A percentile compares a stretch with the other conserved stretches of the same genome.
phyloP scores from a whole-genome alignment of 805 yeast species.

The Metschnikowia continentalis region DNA sequence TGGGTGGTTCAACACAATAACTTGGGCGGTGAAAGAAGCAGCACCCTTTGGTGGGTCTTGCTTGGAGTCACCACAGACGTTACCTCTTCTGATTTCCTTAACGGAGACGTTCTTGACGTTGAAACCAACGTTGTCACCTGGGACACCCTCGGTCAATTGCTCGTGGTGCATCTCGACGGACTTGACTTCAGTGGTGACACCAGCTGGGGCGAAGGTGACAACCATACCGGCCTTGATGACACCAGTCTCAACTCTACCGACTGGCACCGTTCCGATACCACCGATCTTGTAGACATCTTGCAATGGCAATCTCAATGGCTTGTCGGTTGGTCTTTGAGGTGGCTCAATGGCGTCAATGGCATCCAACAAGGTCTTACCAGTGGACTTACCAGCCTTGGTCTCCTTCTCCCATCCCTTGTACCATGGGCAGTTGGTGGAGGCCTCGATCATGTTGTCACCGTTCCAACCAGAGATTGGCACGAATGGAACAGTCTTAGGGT shows the following conservation, averaged over 20 bases:
- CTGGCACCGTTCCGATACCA: slow-evolving; percentile 90
- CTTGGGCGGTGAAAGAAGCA: slow-evolving; percentile 79
- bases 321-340: slow-evolving; percentile 76
- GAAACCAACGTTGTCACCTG: slow-evolving; percentile 91
- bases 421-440: slow-evolving; percentile 81
- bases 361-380: slow-evolving; percentile 81
- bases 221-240: slow-evolving; percentile 88
- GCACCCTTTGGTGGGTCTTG: slow-evolving; percentile 81
- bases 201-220: slow-evolving; percentile 86
- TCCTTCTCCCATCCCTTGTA: slow-evolving; percentile 82
- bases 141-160: slow-evolving; percentile 70
- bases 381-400: slow-evolving; percentile 62
- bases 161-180: slow-evolving; percentile 88
- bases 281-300: slow-evolving; percentile 93
- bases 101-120: slow-evolving; percentile 88
- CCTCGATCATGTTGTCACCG: slow-evolving; percentile 91
- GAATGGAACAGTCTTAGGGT: slow-evolving; percentile 77
- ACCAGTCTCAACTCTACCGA: slow-evolving; percentile 94
- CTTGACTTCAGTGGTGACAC: slow-evolving; percentile 86
- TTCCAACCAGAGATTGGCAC: slow-evolving; percentile 84
- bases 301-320: slow-evolving; percentile 85
- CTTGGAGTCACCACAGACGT: slow-evolving; percentile 88
- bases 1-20: slow-evolving; percentile 85
- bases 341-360: slow-evolving; percentile 82
- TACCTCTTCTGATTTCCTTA: slow-evolving; percentile 88